Evolutionary conservation across 2,329 filamentous ascomycete species (phyloP), one percentile per base, ranked within the genome.

Genomic region (Monilinia fructicola): DNA sequence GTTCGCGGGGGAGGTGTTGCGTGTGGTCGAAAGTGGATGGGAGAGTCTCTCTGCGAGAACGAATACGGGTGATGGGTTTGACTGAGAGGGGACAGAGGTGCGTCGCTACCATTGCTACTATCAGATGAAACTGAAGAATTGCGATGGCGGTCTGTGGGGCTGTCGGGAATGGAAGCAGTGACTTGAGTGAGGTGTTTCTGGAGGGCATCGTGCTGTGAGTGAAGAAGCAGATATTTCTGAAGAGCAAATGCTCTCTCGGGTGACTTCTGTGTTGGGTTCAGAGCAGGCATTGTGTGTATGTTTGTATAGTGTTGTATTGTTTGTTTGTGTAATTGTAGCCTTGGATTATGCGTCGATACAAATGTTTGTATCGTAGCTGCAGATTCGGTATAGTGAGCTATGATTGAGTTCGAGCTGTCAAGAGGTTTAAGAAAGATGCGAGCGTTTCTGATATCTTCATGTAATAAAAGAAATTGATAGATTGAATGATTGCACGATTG

Each of bases 211-310:
- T 77, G 76, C 66, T 77, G 76, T 3, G 73, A 74, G 68, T 76
- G 74, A 4, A 77, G 73, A 14, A 77, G 70, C 5, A 77, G 72
- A 61, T 77, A 77, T 71, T 75, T 77, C 63, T 77, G 76, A 10
- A 77, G 73, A 65, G 74, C 72, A 50, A 76, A 75, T 23, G 71
- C 76, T 65, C 74, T 69, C 55, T 75, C 74, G 6, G 72, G 68
- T 2, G 71, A 69, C 55, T 71, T 73, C 38, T 71, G 69, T 1
- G 64, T 67, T 48, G 72, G 68, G 48, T 70, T 69, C 26, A 66
- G 18, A 4, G 31, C 28, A 26, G 46, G 6, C 58, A 61, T 71
- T 42, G 40, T 54, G 59, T 26, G 2, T 40, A 26, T 54, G 11
- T 7, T 40, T 50, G 28, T 7, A 28, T 60, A n/a, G 3, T 11